Conservation (phyloP, 805 yeast genomes). For the Kazachstania bromeliacearum region DNA sequence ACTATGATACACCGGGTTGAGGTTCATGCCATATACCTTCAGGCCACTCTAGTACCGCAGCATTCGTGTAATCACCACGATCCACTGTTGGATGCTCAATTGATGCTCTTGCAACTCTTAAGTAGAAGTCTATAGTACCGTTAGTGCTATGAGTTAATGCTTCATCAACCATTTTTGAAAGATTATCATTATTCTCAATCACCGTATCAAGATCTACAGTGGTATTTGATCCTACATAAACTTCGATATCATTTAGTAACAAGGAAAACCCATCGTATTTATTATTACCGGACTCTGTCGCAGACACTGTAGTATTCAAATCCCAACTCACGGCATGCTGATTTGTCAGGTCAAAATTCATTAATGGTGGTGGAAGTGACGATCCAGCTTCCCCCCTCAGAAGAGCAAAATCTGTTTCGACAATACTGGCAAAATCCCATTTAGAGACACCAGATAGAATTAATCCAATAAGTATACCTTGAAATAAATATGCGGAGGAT, state of each 20-base stretch:
- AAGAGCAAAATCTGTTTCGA: constrained; percentile 62
- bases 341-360: constrained; percentile 17
- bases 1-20: constrained; percentile 40
- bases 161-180: constrained; percentile 25
- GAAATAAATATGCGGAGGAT: constrained; percentile 59
- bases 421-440: constrained; percentile 90
- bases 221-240: constrained; percentile 47
- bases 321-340: constrained; percentile 26
- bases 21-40: constrained; percentile 45
- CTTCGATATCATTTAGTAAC: constrained; percentile 70
- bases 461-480: constrained; percentile 77
- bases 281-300: constrained; percentile 16
- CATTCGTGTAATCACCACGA: constrained; percentile 57
- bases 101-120: constrained; percentile 49
- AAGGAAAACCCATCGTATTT: constrained; percentile 48
- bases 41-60: constrained; percentile 54
- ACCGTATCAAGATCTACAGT: constrained; percentile 36
- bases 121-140: constrained; percentile 30
- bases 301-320: constrained; percentile 8
- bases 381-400: constrained; percentile 66
- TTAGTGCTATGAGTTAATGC: constrained; percentile 27
- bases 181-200: constrained; percentile 23
- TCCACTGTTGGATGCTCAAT: constrained; percentile 30
- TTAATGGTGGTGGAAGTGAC: constrained; percentile 39
- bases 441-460: constrained; percentile 76